A percentile compares a stretch with the other conserved stretches of the same genome.
phyloP scores from a whole-genome alignment of 495 filamentous ascomycete species.

The Lophium mytilinum region DNA sequence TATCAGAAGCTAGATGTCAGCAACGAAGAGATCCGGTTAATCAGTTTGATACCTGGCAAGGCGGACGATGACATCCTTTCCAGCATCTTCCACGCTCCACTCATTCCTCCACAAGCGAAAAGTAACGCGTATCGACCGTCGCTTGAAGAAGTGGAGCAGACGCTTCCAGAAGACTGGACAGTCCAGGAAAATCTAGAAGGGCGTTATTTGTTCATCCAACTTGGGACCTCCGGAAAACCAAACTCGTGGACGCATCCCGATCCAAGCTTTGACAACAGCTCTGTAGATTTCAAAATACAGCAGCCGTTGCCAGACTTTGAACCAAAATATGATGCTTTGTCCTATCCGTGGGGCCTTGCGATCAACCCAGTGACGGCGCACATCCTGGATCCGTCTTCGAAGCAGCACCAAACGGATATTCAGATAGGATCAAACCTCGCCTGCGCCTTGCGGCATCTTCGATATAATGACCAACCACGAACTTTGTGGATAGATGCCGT shows the following conservation, averaged over 20 bases:
- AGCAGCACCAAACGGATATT: neutral
- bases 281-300: neutral
- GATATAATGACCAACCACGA: neutral
- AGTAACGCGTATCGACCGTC: too few relatives aligned
- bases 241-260: neutral
- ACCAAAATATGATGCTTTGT: constrained; percentile 8
- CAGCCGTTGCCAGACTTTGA: neutral
- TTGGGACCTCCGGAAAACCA: neutral
- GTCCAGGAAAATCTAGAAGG: neutral
- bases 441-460: constrained; percentile 1
- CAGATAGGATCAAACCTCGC: too few relatives aligned
- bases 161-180: neutral
- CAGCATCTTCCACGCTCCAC: neutral
- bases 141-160: neutral
- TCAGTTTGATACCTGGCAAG: neutral
- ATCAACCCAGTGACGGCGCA: neutral
- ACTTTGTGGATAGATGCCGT: constrained; percentile 9
- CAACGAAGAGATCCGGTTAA: neutral
- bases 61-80: neutral
- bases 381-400: neutral
- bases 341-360: constrained; percentile 3
- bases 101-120: too few relatives aligned
- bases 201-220: neutral
- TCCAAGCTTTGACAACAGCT: neutral
- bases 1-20: neutral